phyloP scores from a whole-genome alignment of 2,329 filamentous ascomycete species.

The Mariannaea elegans region DNA sequence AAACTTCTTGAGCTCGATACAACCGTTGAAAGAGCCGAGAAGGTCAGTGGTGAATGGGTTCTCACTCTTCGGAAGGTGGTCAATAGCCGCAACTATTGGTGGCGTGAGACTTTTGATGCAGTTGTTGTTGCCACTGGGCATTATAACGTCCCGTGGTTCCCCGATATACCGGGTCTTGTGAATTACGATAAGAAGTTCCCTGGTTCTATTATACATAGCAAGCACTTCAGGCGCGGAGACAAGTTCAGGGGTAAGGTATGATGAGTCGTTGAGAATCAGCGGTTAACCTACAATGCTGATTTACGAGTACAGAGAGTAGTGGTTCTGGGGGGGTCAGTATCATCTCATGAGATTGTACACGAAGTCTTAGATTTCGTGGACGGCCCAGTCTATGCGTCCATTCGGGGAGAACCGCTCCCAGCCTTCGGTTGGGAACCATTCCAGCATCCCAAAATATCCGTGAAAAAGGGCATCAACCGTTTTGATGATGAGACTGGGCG shows the following conservation, averaged over 20 bases:
- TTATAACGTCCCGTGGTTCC: slow-evolving; percentile 52
- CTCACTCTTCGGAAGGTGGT: slow-evolving; percentile 57
- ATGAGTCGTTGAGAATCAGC: no score
- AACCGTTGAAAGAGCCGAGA: slow-evolving; percentile 64
- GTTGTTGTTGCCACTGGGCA: slow-evolving; percentile 53
- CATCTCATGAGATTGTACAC: slow-evolving; percentile 64
- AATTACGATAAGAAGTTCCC: slow-evolving; percentile 50
- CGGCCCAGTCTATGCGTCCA: slow-evolving; percentile 3
- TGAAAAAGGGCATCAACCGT: slow-evolving; percentile 16
- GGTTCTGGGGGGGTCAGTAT: slow-evolving; percentile 66
- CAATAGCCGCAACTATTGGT: slow-evolving; percentile 49
- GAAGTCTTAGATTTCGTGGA: slow-evolving; percentile 48
- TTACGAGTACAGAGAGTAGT: slow-evolving; percentile 54
- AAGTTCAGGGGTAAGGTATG: slow-evolving; percentile 32
- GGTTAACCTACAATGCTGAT: background rate
- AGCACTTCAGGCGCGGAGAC: slow-evolving; percentile 47
- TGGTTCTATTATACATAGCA: slow-evolving; percentile 50
- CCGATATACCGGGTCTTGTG: slow-evolving; percentile 50
- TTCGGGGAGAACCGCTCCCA: slow-evolving; percentile 11
- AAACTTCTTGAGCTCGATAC: slow-evolving; percentile 56
- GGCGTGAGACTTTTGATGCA: slow-evolving; percentile 52
- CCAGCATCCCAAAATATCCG: slow-evolving; percentile 17
- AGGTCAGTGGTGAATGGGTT: slow-evolving; percentile 55
- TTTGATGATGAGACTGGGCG: slow-evolving; percentile 18
- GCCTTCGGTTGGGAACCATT: slow-evolving; percentile 17